These are phyloP conservation scores for Nannizziopsis arthrosporioides DNA, from an alignment of 2,329 filamentous ascomycete species.

Conservation along the genomic window DNA sequence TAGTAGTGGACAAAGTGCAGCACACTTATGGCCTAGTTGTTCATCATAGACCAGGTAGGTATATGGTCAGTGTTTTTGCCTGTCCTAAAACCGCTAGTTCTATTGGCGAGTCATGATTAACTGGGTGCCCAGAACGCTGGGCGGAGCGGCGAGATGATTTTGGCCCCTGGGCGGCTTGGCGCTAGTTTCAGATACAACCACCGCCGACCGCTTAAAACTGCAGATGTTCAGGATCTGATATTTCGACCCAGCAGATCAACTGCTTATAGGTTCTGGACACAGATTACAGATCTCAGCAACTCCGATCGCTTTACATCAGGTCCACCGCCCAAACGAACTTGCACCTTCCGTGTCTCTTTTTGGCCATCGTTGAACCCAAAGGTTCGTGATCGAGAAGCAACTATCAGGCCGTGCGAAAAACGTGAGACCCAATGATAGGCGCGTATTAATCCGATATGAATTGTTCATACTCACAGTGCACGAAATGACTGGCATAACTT, in stretches of 20 bases:
- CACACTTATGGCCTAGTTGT: no score
- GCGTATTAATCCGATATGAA: no score
- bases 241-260: not conserved
- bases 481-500: not conserved
- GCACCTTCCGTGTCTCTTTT: no score
- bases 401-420: not conserved
- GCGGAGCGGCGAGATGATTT: constrained; percentile 3
- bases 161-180: constrained; percentile 1
- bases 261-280: no score
- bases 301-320: no score
- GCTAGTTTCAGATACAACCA: constrained; percentile 2
- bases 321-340: no score
- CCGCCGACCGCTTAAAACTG: constrained; percentile 4
- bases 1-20: no score
- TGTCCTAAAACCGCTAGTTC: not conserved
- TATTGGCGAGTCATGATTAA: not conserved
- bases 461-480: not conserved
- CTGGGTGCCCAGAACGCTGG: not conserved
- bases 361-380: no score
- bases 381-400: no score
- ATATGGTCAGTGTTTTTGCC: no score
- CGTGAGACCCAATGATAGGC: not conserved
- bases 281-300: no score
- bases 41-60: no score
- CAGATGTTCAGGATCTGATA: constrained; percentile 5